Base-by-base conservation (phyloP, 2,329 filamentous ascomycete species). In the Lachnellula occidentalis region DNA sequence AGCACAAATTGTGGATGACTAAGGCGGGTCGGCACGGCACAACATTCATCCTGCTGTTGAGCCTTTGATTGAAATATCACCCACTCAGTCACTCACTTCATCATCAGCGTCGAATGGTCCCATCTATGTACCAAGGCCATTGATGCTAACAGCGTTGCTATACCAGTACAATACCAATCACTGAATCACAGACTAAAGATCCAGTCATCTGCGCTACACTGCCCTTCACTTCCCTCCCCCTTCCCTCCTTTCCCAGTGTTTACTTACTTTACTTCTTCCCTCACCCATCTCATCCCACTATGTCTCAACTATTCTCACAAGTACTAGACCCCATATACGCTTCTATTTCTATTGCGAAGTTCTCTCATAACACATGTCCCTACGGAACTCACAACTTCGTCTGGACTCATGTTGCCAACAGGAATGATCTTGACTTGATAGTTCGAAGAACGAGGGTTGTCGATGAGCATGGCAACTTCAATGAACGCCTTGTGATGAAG, bases 401-500 rank as follows among this genome's bases (percentile, higher is more conserved):
- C 14, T 70, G 68, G 68, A 62, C 48, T 52, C 68, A 70, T 54
- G 54, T 67, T 42, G 54, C 54, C 17, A 47, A 55, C 27, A 57
- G 64, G 50, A 61, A 62, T 45, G 63, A 68, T 41, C 56, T 69
- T 21, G 57, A 60, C 31, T 46, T 69, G 11, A 51, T 63, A n/a
- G 55, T 69, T 37, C 62, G 59, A 56, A 61, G 58, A 24, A 48
- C 53, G 22, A 51, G 59, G 46, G 51, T 57, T 6, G 27, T 62
- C 15, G 53, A 61, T 58, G 56, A 60, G 34, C 27, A 58, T 34
- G 63, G 60, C 17, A 60, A 58, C 15, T 48, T 57, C 50, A 54
- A 54, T 17, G 58, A 53, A 27, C 58, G 58, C 31, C 46, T 60
- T 8, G 56, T 71, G 12, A 62, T 75, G 62, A 71, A 70, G 62